Conservation (phyloP, 495 filamentous ascomycete species). For the Rhypophila decipiens region DNA sequence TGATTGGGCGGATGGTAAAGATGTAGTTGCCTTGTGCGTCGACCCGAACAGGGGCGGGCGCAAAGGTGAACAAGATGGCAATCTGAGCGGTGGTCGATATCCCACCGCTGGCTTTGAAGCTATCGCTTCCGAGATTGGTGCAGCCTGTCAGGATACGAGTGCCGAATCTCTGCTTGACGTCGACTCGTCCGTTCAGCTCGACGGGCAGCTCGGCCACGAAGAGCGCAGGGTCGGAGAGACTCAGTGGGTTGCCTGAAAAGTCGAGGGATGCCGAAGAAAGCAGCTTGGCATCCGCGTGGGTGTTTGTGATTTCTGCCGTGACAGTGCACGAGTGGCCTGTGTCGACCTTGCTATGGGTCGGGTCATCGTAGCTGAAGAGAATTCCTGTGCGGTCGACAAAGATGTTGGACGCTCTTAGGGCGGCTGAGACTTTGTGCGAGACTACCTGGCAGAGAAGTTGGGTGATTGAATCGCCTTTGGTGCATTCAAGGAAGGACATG, state of each 20-base stretch:
- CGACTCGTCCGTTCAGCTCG: background rate
- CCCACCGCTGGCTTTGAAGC: constrained; percentile 2
- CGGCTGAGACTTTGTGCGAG: background rate
- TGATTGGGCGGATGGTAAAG: constrained; percentile 12
- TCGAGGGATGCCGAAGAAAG: constrained; percentile 3
- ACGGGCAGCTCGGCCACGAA: constrained; percentile 16
- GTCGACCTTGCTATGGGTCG: constrained; percentile 10
- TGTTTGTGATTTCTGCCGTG: constrained; percentile 7
- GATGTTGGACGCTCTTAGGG: constrained; percentile 7
- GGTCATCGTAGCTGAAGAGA: constrained; percentile 16
- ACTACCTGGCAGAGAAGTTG: constrained; percentile 9
- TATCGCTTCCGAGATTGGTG: constrained; percentile 3
- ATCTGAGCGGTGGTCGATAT: constrained; percentile 8
- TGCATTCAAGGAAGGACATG: constrained; percentile 11
- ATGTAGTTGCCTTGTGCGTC: constrained; percentile 10
- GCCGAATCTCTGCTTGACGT: constrained; percentile 10
- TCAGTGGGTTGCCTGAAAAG: constrained; percentile 10
- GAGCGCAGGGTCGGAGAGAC: constrained; percentile 9
- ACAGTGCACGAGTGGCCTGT: constrained; percentile 14
- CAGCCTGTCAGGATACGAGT: constrained; percentile 6
- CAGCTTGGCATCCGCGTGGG: constrained; percentile 8
- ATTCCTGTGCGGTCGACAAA: constrained; percentile 4
- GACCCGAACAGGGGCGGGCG: constrained; percentile 3
- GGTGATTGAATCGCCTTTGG: constrained; percentile 1
- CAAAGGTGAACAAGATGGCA: constrained; percentile 11